A percentile compares a stretch with the other conserved stretches of the same genome.
phyloP scores from a whole-genome alignment of 2,329 filamentous ascomycete genomes.

The Ophiocordyceps polyrhachis-furcata region DNA sequence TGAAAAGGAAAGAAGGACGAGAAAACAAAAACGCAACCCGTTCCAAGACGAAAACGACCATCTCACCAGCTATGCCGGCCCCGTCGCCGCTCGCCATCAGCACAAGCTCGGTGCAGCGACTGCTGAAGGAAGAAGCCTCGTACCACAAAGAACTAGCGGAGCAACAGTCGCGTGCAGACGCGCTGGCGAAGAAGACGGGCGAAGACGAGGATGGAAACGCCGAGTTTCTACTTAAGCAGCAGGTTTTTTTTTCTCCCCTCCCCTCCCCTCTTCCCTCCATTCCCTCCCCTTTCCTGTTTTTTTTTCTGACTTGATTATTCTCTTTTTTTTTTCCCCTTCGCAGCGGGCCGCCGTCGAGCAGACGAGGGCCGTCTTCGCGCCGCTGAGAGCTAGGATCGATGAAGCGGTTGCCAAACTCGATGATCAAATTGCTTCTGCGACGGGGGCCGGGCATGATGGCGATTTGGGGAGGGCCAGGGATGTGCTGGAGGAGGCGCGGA shows the following conservation, averaged over 20 bases:
- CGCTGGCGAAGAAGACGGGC: constrained; percentile 41
- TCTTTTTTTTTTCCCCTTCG: neutral
- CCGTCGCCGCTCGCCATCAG: constrained; percentile 62
- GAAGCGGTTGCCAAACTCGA: constrained; percentile 57
- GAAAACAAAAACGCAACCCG: neutral
- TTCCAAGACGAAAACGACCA: too few species aligned
- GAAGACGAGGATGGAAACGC: constrained; percentile 49
- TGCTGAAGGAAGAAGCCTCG: constrained; percentile 79
- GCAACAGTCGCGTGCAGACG: constrained; percentile 53
- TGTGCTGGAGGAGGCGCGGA: constrained; percentile 33
- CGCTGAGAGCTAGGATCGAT: constrained; percentile 50
- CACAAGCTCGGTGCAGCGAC: constrained; percentile 59
- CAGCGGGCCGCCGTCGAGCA: constrained; percentile 71
- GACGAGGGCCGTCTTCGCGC: constrained; percentile 66
- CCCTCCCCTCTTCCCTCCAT: too few species aligned
- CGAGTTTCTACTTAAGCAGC: constrained; percentile 65
- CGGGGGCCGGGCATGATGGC: constrained; percentile 25
- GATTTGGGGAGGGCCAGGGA: constrained; percentile 30
- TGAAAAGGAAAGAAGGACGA: too few species aligned
- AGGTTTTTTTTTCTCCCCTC: constrained; percentile 32
- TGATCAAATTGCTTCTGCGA: constrained; percentile 51
- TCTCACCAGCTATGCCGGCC: constrained; percentile 46
- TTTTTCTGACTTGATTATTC: neutral
- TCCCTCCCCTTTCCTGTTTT: too few species aligned
- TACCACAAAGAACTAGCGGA: constrained; percentile 73